Conservation (phyloP, 345 rosid species). For the Populus nigra region DNA sequence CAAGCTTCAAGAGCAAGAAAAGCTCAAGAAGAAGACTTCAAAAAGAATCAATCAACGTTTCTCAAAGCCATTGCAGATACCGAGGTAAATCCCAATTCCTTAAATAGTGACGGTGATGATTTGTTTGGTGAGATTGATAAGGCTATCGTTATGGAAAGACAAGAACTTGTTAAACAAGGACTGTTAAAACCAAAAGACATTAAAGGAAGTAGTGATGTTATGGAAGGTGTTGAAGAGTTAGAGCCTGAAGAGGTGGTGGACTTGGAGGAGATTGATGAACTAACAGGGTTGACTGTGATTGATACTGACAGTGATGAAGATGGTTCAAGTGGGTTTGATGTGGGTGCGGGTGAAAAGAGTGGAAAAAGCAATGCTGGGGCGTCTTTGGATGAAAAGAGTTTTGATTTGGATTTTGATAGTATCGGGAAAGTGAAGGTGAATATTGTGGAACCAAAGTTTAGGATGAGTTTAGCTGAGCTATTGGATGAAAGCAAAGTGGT, state of each 20-base stretch:
- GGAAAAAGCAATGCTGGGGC: slow-evolving; percentile 24
- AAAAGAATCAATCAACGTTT: slow-evolving; percentile 58
- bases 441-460: slow-evolving; percentile 75
- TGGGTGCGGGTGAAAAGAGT: slow-evolving; percentile 24
- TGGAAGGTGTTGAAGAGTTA: slow-evolving; percentile 49
- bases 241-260: slow-evolving; percentile 74
- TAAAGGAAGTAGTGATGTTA: slow-evolving; percentile 29
- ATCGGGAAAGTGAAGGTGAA: slow-evolving; percentile 49
- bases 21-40: slow-evolving; percentile 72
- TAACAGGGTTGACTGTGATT: slow-evolving; percentile 50
- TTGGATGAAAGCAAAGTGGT: slow-evolving; percentile 88
- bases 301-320: slow-evolving; percentile 33
- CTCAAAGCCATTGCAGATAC: slow-evolving; percentile 80
- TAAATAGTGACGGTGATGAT: slow-evolving; percentile 44
- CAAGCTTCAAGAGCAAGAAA: slow-evolving; percentile 69
- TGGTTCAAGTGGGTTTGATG: slow-evolving; percentile 28
- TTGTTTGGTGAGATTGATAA: slow-evolving; percentile 79
- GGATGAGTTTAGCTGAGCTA: slow-evolving; percentile 82
- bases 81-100: slow-evolving; percentile 32
- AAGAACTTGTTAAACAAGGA: slow-evolving; percentile 77
- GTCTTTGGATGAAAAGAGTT: slow-evolving; percentile 41
- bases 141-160: slow-evolving; percentile 73
- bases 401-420: slow-evolving; percentile 76
- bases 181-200: slow-evolving; percentile 43
- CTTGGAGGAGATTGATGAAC: slow-evolving; percentile 73